Evolutionary conservation across 257 asterid species (phyloP).

Genomic region (Salvia rosmarinus): DNA sequence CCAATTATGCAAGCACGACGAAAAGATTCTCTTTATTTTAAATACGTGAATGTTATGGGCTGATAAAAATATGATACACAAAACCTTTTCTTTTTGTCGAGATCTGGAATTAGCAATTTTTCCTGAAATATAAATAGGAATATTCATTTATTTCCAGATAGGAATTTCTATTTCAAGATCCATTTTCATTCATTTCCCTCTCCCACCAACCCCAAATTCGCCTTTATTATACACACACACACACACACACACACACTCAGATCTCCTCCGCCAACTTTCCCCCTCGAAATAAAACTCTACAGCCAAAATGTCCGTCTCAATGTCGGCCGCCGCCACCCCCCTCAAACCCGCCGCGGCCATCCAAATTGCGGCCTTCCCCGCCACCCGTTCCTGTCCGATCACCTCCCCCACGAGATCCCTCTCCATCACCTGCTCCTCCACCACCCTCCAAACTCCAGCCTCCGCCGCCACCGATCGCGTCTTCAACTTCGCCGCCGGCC

Average conservation of each 20-base stretch:
- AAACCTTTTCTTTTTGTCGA: no score
- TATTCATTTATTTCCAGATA: not conserved
- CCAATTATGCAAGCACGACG: no score
- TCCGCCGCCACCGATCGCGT: slow-evolving; percentile 73
- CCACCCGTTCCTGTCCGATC: slow-evolving; percentile 41
- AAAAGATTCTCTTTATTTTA: no score
- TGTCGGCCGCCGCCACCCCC: slow-evolving; percentile 51
- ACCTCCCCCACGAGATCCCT: slow-evolving; percentile 33
- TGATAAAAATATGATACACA: no score
- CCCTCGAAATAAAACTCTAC: not conserved
- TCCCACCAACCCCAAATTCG: slow-evolving; percentile 17
- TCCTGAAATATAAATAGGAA: not conserved
- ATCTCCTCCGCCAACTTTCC: slow-evolving; percentile 27
- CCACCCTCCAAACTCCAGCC: slow-evolving; percentile 48
- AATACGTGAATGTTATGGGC: no score
- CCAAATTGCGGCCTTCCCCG: slow-evolving; percentile 52
- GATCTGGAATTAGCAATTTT: slow-evolving; percentile 3
- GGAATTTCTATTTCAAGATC: not conserved
- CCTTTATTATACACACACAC: not conserved
- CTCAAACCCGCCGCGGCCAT: slow-evolving; percentile 44
- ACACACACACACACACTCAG: slow-evolving; percentile 8
- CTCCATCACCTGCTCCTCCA: slow-evolving; percentile 59
- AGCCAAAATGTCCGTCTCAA: slow-evolving; percentile 33
- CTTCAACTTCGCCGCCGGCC: slow-evolving; percentile 96
- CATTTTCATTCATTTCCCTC: not conserved